These are phyloP conservation scores for Wickerhamomyces sp. DNA, from an alignment of 1,139 yeast genomes.

Conservation along the genomic window DNA sequence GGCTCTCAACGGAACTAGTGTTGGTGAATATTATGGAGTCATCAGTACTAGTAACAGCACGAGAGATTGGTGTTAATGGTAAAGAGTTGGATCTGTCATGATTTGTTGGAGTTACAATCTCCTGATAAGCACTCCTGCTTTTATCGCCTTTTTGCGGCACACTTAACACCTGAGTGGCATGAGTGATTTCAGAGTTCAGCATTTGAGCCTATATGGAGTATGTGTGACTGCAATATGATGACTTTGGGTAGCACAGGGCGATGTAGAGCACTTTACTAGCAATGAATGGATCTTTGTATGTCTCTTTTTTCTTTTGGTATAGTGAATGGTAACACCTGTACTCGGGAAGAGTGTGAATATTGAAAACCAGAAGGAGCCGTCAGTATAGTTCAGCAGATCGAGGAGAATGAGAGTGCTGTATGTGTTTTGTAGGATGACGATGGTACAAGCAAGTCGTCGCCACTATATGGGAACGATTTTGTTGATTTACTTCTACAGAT, in stretches of 20 bases:
- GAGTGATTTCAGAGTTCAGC: neutral
- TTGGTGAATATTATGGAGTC: slow-evolving; percentile 24
- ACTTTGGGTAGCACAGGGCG: neutral
- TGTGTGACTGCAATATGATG: neutral
- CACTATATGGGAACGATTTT: neutral
- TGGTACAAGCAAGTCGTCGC: neutral
- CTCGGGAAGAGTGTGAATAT: too few relatives aligned
- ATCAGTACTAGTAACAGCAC: slow-evolving; percentile 18
- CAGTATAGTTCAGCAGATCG: too few relatives aligned
- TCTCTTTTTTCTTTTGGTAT: too few relatives aligned
- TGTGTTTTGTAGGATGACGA: neutral
- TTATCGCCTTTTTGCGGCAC: neutral
- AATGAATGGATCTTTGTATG: too few relatives aligned
- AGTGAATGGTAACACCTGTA: too few relatives aligned
- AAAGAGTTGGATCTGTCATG: neutral
- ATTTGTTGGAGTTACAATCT: neutral
- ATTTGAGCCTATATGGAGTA: neutral
- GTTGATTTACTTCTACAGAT: neutral
- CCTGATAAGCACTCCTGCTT: neutral
- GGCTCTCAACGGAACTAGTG: slow-evolving; percentile 21
- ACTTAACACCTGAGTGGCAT: neutral
- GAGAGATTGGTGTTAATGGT: slow-evolving; percentile 19
- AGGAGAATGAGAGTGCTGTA: neutral
- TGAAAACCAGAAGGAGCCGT: too few relatives aligned
- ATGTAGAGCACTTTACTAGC: neutral